A percentile compares a stretch with the other conserved stretches of the same genome.
phyloP scores from a whole-genome alignment of 352 stramenopile species.

The Phytophthora sp. region DNA sequence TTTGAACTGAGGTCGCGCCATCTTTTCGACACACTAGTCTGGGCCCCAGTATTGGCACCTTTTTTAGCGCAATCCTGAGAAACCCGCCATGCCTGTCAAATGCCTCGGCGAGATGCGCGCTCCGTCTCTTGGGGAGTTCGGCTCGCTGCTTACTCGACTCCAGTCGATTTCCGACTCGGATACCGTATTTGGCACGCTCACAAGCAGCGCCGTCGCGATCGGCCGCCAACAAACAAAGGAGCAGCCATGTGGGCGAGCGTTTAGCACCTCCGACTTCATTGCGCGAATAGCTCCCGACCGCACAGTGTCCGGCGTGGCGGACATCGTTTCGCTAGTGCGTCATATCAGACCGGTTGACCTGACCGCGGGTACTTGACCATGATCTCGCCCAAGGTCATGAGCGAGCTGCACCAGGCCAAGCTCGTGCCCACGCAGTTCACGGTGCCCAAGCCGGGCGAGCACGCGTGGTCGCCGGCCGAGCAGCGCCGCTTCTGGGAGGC shows the following conservation, averaged over 20 bases:
- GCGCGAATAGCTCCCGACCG: conserved; percentile 25
- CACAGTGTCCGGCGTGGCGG: not conserved
- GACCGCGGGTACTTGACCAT: conserved; percentile 33
- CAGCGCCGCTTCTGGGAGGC: conserved; percentile 64
- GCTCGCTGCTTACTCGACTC: conserved; percentile 12
- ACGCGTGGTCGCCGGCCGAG: conserved; percentile 54
- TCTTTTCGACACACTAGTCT: too few species aligned
- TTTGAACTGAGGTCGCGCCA: too few species aligned
- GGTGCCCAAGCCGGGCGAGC: conserved; percentile 54
- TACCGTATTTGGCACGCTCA: not conserved
- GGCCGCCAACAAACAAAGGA: conserved; percentile 8
- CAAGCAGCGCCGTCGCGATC: conserved; percentile 12
- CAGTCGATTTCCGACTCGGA: conserved; percentile 17
- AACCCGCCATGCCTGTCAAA: too few species aligned
- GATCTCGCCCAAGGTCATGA: conserved; percentile 69
- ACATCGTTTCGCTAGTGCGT: conserved; percentile 22
- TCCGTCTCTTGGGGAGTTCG: conserved; percentile 35
- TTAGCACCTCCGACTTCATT: conserved; percentile 27
- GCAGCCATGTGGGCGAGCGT: conserved; percentile 14
- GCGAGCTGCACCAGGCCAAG: conserved; percentile 59
- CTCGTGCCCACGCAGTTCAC: conserved; percentile 65
- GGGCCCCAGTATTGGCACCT: too few species aligned
- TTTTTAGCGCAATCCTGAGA: too few species aligned
- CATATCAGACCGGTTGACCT: not conserved
- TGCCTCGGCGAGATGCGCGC: conserved; percentile 33